Percentiles rank a stretch among this genome's conserved stretches.
Conservation (phyloP, 2,329 filamentous ascomycete species). For the Graphilbum sp. region DNA sequence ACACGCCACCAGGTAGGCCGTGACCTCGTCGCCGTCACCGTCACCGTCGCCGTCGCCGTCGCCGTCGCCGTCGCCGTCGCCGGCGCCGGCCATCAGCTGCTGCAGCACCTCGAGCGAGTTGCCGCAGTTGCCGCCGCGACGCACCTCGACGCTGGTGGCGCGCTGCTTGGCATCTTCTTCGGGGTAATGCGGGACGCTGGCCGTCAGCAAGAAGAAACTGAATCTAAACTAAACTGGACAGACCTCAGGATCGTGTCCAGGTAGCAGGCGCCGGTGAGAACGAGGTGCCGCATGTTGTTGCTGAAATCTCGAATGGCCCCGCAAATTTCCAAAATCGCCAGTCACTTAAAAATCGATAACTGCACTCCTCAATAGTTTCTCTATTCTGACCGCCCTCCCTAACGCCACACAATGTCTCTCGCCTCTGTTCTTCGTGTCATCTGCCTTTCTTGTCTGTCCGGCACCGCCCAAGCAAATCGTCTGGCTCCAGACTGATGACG, state of each 20-base stretch:
- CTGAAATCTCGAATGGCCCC: too few species aligned
- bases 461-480: too few species aligned
- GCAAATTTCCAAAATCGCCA: too few species aligned
- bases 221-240: slow-evolving; percentile 15
- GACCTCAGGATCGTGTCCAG: slow-evolving; percentile 54
- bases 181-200: slow-evolving; percentile 49
- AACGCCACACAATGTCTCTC: too few species aligned
- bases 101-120: slow-evolving; percentile 57
- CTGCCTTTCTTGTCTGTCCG: too few species aligned
- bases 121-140: slow-evolving; percentile 57
- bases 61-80: too few species aligned
- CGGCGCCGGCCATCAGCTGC: slow-evolving; percentile 32
- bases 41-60: not conserved
- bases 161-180: slow-evolving; percentile 58
- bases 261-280: slow-evolving; percentile 53
- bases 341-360: too few species aligned
- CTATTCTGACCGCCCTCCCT: too few species aligned
- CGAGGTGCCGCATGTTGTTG: slow-evolving; percentile 34
- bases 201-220: not conserved
- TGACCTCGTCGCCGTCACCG: slow-evolving; percentile 6
- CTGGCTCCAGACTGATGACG: too few species aligned
- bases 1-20: slow-evolving; percentile 28
- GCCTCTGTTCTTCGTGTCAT: too few species aligned
- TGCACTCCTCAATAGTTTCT: too few species aligned
- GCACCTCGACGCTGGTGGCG: slow-evolving; percentile 38